Conservation (phyloP, 2,329 filamentous ascomycete species). For the Pseudodiploospora longispora region DNA sequence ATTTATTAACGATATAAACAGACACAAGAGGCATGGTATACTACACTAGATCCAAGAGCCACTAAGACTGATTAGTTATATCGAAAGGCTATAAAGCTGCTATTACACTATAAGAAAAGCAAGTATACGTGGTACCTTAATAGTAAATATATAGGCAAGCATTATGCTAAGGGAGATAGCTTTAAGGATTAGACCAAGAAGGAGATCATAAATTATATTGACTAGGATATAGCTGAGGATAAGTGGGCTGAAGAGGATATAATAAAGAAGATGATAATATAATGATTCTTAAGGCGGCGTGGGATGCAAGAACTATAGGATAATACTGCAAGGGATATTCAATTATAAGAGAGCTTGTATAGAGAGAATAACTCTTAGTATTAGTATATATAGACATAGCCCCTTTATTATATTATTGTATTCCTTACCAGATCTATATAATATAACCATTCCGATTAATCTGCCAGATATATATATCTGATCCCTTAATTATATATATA, state of each 20-base stretch:
- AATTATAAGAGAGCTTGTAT: too few species aligned
- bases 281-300: too few species aligned
- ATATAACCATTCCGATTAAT: too few species aligned
- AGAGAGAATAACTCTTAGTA: too few species aligned
- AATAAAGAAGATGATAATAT: conserved; percentile 8
- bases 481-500: too few species aligned
- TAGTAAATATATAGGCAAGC: conserved; percentile 10
- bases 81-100: conserved; percentile 13
- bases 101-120: conserved; percentile 9
- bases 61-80: conserved; percentile 14
- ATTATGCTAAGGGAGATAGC: conserved; percentile 7
- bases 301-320: too few species aligned
- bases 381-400: too few species aligned
- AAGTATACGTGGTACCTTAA: conserved; percentile 14
- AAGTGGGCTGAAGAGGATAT: conserved; percentile 13
- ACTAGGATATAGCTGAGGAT: conserved; percentile 15
- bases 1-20: conserved; percentile 14
- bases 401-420: too few species aligned
- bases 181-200: conserved; percentile 14
- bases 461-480: too few species aligned
- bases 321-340: too few species aligned
- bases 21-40: conserved; percentile 13
- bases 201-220: conserved; percentile 17
- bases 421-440: too few species aligned
- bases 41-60: conserved; percentile 8